These are phyloP conservation scores for Eutypa lata DNA, from an alignment of 2,329 filamentous ascomycete species.

Conservation along the genomic window DNA sequence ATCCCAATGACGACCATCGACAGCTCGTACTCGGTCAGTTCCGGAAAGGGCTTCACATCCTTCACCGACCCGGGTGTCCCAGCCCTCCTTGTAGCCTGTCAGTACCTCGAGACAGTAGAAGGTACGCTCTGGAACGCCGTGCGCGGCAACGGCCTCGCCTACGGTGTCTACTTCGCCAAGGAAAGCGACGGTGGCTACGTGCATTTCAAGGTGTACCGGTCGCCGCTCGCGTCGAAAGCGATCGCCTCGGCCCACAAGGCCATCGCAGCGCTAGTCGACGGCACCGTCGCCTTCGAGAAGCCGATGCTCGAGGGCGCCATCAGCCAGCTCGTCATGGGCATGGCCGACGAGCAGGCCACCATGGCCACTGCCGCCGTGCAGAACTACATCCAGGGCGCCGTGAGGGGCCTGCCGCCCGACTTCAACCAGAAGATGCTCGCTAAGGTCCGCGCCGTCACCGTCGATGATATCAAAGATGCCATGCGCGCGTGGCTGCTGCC, in stretches of 20 bases:
- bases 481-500: slow-evolving; percentile 75
- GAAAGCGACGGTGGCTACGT: slow-evolving; percentile 77
- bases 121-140: slow-evolving; percentile 93
- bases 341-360: slow-evolving; percentile 86
- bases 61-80: slow-evolving; percentile 77
- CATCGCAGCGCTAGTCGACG: slow-evolving; percentile 71
- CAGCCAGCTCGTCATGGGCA: slow-evolving; percentile 78
- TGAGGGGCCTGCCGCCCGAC: slow-evolving; percentile 70
- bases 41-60: slow-evolving; percentile 69
- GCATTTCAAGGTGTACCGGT: slow-evolving; percentile 84
- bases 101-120: slow-evolving; percentile 90
- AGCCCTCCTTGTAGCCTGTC: slow-evolving; percentile 79
- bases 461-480: slow-evolving; percentile 71
- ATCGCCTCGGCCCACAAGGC: slow-evolving; percentile 74
- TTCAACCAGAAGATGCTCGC: slow-evolving; percentile 76
- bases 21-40: slow-evolving; percentile 81
- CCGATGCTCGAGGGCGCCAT: slow-evolving; percentile 87
- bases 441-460: slow-evolving; percentile 70
- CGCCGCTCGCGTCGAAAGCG: slow-evolving; percentile 84
- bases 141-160: slow-evolving; percentile 88
- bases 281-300: slow-evolving; percentile 69
- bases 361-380: slow-evolving; percentile 78
- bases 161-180: slow-evolving; percentile 77
- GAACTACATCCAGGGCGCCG: slow-evolving; percentile 79
- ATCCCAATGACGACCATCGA: slow-evolving; percentile 91